Percentiles rank a stretch among this genome's conserved stretches.
These are phyloP conservation scores for Macrolepiota albuminosa DNA, from an alignment of 768 basidiomycete genomes.

Conservation along the genomic window DNA sequence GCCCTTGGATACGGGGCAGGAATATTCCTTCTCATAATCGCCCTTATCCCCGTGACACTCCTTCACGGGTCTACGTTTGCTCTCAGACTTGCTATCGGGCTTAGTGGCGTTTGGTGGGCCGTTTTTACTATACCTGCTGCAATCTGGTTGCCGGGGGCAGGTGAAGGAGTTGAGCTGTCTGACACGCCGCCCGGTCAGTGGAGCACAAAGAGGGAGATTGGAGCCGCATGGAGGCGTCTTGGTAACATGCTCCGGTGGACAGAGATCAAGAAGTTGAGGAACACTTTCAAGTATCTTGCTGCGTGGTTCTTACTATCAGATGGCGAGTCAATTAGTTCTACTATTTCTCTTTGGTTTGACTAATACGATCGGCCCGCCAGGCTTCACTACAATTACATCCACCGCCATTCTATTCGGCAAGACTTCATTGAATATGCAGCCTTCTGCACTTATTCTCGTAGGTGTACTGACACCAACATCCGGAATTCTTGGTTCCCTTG, in stretches of 20 bases:
- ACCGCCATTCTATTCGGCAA: constrained; percentile 92
- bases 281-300: constrained; percentile 85
- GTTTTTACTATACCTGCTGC: constrained; percentile 76
- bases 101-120: constrained; percentile 89
- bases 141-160: constrained; percentile 58
- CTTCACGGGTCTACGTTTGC: constrained; percentile 75
- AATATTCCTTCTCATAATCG: constrained; percentile 66
- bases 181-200: constrained; percentile 27
- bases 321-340: constrained; percentile 39
- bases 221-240: constrained; percentile 70
- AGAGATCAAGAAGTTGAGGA: constrained; percentile 68
- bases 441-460: constrained; percentile 74
- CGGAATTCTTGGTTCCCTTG: constrained; percentile 82
- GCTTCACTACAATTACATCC: constrained; percentile 89
- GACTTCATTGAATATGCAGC: constrained; percentile 75
- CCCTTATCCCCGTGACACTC: constrained; percentile 71
- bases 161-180: constrained; percentile 13
- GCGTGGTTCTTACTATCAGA: constrained; percentile 96
- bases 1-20: constrained; percentile 86
- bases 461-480: constrained; percentile 72
- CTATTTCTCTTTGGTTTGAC: not conserved
- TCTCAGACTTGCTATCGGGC: constrained; percentile 76
- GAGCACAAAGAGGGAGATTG: constrained; percentile 49
- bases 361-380: constrained; percentile 28
- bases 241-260: constrained; percentile 67